phyloP scores from a whole-genome alignment of 768 basidiomycete species.

The Macrolepiota fuliginosa region DNA sequence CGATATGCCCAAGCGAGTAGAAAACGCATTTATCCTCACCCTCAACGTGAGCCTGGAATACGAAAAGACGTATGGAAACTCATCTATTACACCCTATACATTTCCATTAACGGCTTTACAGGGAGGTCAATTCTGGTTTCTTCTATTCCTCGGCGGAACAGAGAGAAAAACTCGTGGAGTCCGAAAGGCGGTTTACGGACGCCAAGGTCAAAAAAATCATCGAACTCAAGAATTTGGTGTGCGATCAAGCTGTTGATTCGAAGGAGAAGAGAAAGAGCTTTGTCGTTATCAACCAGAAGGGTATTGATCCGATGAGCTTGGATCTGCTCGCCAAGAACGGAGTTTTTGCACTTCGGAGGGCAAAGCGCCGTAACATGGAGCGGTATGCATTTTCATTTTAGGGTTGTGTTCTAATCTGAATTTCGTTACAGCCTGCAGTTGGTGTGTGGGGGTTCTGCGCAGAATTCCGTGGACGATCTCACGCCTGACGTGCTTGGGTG shows the following conservation, averaged over 20 bases:
- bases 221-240: conserved; percentile 93
- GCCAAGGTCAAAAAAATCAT: conserved; percentile 94
- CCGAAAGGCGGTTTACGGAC: conserved; percentile 92
- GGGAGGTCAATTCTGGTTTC: conserved; percentile 99
- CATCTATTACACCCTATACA: conserved; percentile 12
- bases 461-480: conserved; percentile 97
- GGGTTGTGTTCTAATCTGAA: conserved; percentile 4
- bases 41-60: conserved; percentile 98
- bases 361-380: conserved; percentile 99
- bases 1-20: conserved; percentile 98
- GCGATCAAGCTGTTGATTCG: conserved; percentile 86
- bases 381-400: conserved; percentile 48
- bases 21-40: conserved; percentile 93
- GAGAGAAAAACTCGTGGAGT: conserved; percentile 97
- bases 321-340: conserved; percentile 97
- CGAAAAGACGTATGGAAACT: conserved; percentile 88
- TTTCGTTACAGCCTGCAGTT: conserved; percentile 70
- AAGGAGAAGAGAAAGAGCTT: conserved; percentile 84
- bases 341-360: conserved; percentile 89
- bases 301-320: conserved; percentile 95
- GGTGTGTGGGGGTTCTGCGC: conserved; percentile 90
- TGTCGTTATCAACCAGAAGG: conserved; percentile 98
- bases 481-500: conserved; percentile 89
- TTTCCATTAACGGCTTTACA: conserved; percentile 31
- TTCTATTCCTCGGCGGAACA: conserved; percentile 99